Evolutionary conservation across 208 protist genomes (phyloP), one percentile per base, ranked within the genome.

Genomic region (Acanthamoeba healyi): DNA sequence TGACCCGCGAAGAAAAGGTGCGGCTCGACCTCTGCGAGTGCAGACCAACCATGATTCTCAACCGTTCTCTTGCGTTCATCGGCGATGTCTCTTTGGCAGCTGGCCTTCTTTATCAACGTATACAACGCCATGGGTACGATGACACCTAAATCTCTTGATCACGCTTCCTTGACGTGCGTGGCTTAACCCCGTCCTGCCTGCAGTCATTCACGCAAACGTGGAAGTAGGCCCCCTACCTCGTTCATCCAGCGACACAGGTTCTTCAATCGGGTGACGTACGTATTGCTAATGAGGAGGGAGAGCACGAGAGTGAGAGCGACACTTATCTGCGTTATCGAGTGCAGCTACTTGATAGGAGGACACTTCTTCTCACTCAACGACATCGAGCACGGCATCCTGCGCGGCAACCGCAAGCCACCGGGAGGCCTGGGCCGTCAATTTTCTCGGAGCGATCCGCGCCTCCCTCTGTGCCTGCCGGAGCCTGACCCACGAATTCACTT

Each of bases 101-200:
- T 82, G 36, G 29, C 72, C 26, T 82, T 82, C 26, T 82, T 82
- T 36, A 82, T 82, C 72, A 82, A 82, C 72, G 42, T 82, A 3
- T 82, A 82, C 72, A 82, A 82, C 72, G 72, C 72, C 26, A 54
- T 82, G 72, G 72, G 61, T 70, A 36, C 9, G 26, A 7, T 49
- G 7, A 49, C 12, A 15, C 12, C 44, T 49, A 49, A 15, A 49
- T 49, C 12, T 49, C 44, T 49, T 15, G 4, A 49, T n/a, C n/a
- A n/a, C n/a, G n/a, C n/a, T n/a, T n/a, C 44, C 44, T 49, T 49
- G 44, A 49, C 44, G 44, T 49, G 3, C 12, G 49, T 56, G 49
- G 44, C 9, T 4, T 49, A 49, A 49, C 44, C 44, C 44, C 4
- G 9, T 4, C 58, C 10, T 65, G 24, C 24, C 15, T 29, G 4